Conservation (phyloP, 768 basidiomycete species). For the Mycena filopes region DNA sequence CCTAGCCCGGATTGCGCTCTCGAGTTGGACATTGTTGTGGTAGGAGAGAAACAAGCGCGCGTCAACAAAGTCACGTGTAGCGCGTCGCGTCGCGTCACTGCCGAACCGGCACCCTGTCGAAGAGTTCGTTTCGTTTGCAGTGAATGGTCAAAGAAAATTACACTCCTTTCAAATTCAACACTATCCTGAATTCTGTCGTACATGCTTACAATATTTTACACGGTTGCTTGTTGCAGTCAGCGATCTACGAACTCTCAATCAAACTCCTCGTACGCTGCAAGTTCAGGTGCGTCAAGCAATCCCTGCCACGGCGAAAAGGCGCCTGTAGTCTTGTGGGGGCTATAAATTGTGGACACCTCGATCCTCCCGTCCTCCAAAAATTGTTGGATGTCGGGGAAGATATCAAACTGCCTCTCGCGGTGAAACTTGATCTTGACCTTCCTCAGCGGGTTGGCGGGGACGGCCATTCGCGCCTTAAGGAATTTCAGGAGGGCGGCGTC, state of each 20-base stretch:
- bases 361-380: neutral
- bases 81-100: conserved; percentile 8
- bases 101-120: too few relatives aligned
- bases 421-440: too few relatives aligned
- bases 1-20: conserved; percentile 69
- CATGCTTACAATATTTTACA: too few relatives aligned
- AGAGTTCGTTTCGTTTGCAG: too few relatives aligned
- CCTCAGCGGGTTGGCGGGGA: neutral
- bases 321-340: neutral
- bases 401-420: neutral
- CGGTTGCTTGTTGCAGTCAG: too few relatives aligned
- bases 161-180: too few relatives aligned
- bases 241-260: too few relatives aligned
- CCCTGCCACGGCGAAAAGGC: neutral
- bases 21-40: conserved; percentile 42
- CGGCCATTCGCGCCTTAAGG: neutral
- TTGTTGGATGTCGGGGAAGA: neutral
- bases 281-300: too few relatives aligned
- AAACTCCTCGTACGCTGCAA: too few relatives aligned
- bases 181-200: too few relatives aligned
- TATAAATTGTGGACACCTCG: neutral
- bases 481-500: neutral
- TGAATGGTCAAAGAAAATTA: too few relatives aligned
- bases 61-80: conserved; percentile 9
- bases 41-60: neutral